Base-by-base conservation (phyloP, 345 rosid species). In the Salix suchowensis region DNA sequence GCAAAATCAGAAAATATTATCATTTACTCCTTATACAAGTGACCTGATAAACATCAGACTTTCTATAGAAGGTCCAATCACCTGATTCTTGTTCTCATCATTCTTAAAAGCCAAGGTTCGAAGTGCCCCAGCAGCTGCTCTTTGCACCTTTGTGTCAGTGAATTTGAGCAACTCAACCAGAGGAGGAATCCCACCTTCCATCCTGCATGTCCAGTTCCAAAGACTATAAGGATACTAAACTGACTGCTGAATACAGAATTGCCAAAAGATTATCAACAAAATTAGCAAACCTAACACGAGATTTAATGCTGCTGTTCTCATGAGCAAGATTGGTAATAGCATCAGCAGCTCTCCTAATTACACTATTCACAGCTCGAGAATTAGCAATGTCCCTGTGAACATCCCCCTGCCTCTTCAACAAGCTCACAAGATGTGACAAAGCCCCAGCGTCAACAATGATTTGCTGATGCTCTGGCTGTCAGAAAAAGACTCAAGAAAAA, bases 271-370 rank as follows among this genome's bases (percentile, higher is more conserved):
- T 66, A 46, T 34, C 28, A 46, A 72, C 30, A 36, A 77, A 65
- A 65, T n/a, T 7, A 79, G 85, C 93, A 79, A 83, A 96, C 99
- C 98, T 96, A 78, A 93, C 98, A 83, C 91, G 94, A 60, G 94
- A 91, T 87, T 96, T 96, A 76, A 96, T 96, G 84, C 86, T 91
- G 88, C 95, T 93, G 74, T 96, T 96, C 85, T 96, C 98, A 54
- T 96, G 98, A 84, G 98, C 99, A 74, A 96, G 97, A 83, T 96
- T 96, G 74, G 98, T 96, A 80, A 96, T 89, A 68, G 99, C 98
- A 91, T 96, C 99, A 34, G 99, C 97, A 0, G 99, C 97, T 85
- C 99, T 83, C 87, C 98, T 90, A 82, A 92, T 87, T 73, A 94
- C 94, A 86, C 99, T 91, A 79, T 85, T 89, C 58, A 90, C 92